These are phyloP conservation scores for Euphorbia schlechtendalii DNA, from an alignment of 441 rosid genomes.

Conservation along the genomic window DNA sequence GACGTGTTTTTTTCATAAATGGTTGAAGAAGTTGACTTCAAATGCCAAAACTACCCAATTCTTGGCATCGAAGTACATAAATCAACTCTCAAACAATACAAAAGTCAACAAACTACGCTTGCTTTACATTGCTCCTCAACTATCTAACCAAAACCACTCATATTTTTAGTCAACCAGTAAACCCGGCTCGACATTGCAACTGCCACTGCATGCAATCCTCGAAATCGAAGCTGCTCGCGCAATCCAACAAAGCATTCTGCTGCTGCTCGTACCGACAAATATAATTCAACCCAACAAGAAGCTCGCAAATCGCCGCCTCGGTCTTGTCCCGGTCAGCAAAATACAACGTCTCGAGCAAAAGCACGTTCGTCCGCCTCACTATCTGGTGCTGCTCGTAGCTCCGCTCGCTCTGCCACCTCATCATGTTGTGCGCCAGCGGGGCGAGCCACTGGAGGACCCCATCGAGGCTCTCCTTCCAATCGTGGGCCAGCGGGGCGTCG, in stretches of 20 bases:
- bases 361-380: slow-evolving; percentile 68
- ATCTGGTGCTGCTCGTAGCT: slow-evolving; percentile 91
- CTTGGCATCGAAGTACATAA: slow-evolving; percentile 26
- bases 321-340: slow-evolving; percentile 87
- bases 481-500: slow-evolving; percentile 90
- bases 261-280: slow-evolving; percentile 95
- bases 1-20: slow-evolving; percentile 14
- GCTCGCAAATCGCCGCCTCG: slow-evolving; percentile 71
- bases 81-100: slow-evolving; percentile 25
- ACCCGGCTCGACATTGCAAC: slow-evolving; percentile 51
- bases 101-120: slow-evolving; percentile 19
- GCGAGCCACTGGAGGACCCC: slow-evolving; percentile 76
- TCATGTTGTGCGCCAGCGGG: slow-evolving; percentile 90
- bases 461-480: slow-evolving; percentile 86
- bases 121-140: slow-evolving; percentile 23
- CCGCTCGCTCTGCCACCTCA: slow-evolving; percentile 93
- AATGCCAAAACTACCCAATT: slow-evolving; percentile 27
- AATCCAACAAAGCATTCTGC: slow-evolving; percentile 78
- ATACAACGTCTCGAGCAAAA: slow-evolving; percentile 78
- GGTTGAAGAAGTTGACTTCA: slow-evolving; percentile 25
- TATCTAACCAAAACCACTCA: slow-evolving; percentile 18
- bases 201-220: slow-evolving; percentile 96
- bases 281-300: slow-evolving; percentile 87
- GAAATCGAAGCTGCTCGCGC: slow-evolving; percentile 92
- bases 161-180: slow-evolving; percentile 38